Conservation (phyloP, 2,329 filamentous ascomycete genomes). For the Fusarium globosum region DNA sequence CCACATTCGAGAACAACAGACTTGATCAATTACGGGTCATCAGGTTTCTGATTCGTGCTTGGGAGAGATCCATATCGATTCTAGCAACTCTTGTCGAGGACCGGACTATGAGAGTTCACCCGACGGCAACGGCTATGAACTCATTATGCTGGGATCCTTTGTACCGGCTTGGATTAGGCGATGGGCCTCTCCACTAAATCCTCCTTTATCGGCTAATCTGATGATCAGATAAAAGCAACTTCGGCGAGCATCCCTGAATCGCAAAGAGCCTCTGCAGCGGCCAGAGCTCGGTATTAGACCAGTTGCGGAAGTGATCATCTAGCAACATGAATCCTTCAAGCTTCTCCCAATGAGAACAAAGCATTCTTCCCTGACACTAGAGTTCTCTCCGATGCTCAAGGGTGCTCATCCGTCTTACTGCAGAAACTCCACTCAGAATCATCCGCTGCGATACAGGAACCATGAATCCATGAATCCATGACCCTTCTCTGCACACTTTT, state of each 20-base stretch:
- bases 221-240: constrained; percentile 35
- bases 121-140: not conserved
- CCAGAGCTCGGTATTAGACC: not conserved
- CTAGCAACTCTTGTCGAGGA: not conserved
- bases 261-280: constrained; percentile 7
- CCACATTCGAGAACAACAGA: not conserved
- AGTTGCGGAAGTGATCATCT: constrained; percentile 13
- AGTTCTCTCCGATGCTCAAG: constrained; percentile 1
- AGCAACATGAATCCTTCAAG: not conserved
- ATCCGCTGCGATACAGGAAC: not conserved
- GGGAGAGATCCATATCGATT: not conserved
- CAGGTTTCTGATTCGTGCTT: not conserved
- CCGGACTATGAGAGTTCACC: not conserved
- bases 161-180: not conserved
- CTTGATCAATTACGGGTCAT: not conserved
- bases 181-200: not conserved
- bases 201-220: constrained; percentile 25
- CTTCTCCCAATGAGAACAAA: not conserved
- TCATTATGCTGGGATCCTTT: not conserved
- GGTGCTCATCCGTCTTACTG: constrained; percentile 14
- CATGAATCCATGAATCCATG: not conserved
- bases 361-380: not conserved
- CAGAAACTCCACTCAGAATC: constrained; percentile 17
- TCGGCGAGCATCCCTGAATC: constrained; percentile 11
- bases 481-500: not conserved